Conservation (phyloP, 495 filamentous ascomycete genomes). For the Aspergillus olivimuriae region DNA sequence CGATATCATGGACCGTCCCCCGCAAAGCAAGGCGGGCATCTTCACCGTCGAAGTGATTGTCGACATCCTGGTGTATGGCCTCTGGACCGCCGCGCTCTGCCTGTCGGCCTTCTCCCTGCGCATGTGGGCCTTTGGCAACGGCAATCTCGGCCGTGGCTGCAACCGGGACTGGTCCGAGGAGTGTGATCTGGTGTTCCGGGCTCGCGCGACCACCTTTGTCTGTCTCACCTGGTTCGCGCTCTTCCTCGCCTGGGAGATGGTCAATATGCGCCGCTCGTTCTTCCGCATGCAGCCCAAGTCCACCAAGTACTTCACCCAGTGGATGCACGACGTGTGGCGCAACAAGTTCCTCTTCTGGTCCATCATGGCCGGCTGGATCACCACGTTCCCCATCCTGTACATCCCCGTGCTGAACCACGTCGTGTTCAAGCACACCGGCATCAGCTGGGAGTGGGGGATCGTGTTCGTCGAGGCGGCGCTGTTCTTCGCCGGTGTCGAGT, state of each 20-base stretch:
- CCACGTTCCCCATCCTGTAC: slow-evolving; percentile 60
- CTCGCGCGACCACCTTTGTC: slow-evolving; percentile 57
- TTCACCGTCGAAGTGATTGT: slow-evolving; percentile 63
- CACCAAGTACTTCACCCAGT: slow-evolving; percentile 42
- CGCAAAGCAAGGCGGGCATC: slow-evolving; percentile 58
- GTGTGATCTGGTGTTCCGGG: slow-evolving; percentile 46
- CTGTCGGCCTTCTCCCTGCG: slow-evolving; percentile 59
- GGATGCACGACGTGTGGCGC: slow-evolving; percentile 53
- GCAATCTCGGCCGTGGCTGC: slow-evolving; percentile 54
- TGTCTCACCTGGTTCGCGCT: slow-evolving; percentile 60
- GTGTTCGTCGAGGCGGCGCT: slow-evolving; percentile 45
- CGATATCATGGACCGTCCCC: slow-evolving; percentile 61
- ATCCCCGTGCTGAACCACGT: slow-evolving; percentile 56
- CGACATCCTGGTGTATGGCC: slow-evolving; percentile 63
- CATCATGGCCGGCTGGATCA: slow-evolving; percentile 56
- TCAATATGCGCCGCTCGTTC: slow-evolving; percentile 55
- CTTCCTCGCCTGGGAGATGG: slow-evolving; percentile 62
- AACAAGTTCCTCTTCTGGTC: slow-evolving; percentile 66
- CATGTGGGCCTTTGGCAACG: slow-evolving; percentile 60
- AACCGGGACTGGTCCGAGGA: slow-evolving; percentile 49
- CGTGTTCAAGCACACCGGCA: slow-evolving; percentile 60
- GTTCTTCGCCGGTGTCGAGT: slow-evolving; percentile 56
- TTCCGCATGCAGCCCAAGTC: slow-evolving; percentile 54
- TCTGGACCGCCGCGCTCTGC: slow-evolving; percentile 64
- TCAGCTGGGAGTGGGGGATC: slow-evolving; percentile 63